phyloP scores from a whole-genome alignment of 75 land plant genomes.

The Cupressus sempervirens region DNA sequence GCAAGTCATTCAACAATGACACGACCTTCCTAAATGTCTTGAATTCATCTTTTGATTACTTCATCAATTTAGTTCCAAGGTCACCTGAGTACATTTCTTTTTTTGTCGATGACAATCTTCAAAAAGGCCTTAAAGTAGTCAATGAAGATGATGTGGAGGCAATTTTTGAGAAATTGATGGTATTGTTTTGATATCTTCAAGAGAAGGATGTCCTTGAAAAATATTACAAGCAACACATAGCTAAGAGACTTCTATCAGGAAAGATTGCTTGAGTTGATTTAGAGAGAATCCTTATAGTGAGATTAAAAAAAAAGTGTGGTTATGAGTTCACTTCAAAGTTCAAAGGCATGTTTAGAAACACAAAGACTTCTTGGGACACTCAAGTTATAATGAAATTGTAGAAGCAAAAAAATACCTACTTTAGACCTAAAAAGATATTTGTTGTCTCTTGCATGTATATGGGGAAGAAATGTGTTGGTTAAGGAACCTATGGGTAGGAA shows the following conservation, averaged over 20 bases:
- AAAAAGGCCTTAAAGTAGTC: slow-evolving; percentile 85
- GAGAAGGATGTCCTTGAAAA: slow-evolving; percentile 99
- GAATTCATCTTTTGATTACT: slow-evolving; percentile 93
- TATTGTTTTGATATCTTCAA: slow-evolving; percentile 92
- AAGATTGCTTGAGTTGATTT: slow-evolving; percentile 97
- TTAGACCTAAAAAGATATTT: slow-evolving; percentile 79
- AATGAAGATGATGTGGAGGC: slow-evolving; percentile 93
- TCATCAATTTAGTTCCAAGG: slow-evolving; percentile 85
- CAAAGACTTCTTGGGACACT: slow-evolving; percentile 95
- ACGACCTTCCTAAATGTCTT: slow-evolving; percentile 95
- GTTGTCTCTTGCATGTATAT: slow-evolving; percentile 91
- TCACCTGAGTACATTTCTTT: slow-evolving; percentile 95
- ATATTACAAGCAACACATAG: slow-evolving; percentile 95
- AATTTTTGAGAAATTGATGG: slow-evolving; percentile 96
- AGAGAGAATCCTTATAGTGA: slow-evolving; percentile 88
- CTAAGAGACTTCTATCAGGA: slow-evolving; percentile 89
- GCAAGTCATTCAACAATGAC: slow-evolving; percentile 76
- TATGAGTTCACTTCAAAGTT: slow-evolving; percentile 98
- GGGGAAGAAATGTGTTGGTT: slow-evolving; percentile 85
- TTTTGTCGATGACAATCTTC: slow-evolving; percentile 94
- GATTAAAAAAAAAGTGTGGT: slow-evolving; percentile 97
- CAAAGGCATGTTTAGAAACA: slow-evolving; percentile 98
- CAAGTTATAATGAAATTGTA: slow-evolving; percentile 85
- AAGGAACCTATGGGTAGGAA: slow-evolving; percentile 99
- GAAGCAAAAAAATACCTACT: slow-evolving; percentile 80